These are phyloP conservation scores for Eucalyptus polyanthemos DNA, from an alignment of 345 rosid species.

Conservation along the genomic window DNA sequence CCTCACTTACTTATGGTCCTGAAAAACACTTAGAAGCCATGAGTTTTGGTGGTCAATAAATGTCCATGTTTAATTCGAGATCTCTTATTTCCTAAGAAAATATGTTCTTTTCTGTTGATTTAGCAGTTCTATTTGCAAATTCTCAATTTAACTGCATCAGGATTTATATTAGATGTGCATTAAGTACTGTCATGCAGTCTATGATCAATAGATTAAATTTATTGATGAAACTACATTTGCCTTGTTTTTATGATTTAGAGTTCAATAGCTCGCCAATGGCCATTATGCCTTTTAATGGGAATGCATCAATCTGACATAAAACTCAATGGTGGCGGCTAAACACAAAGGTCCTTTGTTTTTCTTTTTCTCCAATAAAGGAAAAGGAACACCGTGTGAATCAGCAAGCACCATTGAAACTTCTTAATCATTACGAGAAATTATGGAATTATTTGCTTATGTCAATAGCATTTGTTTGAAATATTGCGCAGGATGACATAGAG, in stretches of 20 bases:
- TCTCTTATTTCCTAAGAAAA: neutral
- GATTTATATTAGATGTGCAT: neutral
- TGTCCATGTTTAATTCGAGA: neutral
- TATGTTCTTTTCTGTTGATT: neutral
- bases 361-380: neutral
- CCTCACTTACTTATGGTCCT: neutral
- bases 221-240: neutral
- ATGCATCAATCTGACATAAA: neutral
- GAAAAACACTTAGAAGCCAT: neutral
- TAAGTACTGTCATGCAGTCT: neutral
- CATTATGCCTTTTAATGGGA: neutral
- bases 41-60: neutral
- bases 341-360: neutral
- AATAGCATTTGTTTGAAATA: neutral
- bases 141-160: neutral
- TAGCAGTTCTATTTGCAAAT: neutral
- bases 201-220: neutral
- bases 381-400: neutral
- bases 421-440: neutral
- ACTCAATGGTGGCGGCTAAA: neutral
- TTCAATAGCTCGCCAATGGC: neutral
- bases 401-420: neutral
- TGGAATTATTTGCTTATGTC: neutral
- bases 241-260: neutral
- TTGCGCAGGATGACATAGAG: constrained; percentile 52